Evolutionary conservation across 441 rosid genomes (phyloP), one percentile per base, ranked within the genome.

Genomic region (Brassica balearica): DNA sequence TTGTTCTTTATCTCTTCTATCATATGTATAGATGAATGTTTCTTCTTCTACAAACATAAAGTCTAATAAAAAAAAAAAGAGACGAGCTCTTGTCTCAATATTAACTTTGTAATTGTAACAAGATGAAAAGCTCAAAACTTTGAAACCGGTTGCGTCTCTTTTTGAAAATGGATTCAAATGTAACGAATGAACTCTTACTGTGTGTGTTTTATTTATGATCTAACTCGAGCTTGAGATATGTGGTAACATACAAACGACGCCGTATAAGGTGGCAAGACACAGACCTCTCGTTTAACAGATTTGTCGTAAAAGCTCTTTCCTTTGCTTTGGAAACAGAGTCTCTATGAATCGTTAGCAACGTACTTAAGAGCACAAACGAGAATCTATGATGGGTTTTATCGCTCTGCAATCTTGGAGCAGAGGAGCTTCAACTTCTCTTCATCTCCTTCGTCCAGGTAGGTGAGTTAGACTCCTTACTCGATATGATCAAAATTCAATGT

Each of bases 351-450:
- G 38, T 3, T 46, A 66, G 61, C 68, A 46, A 75, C 25, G 55
- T 25, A 63, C 32, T 72, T 59, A 17, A 66, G 69, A 68, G 66
- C n/a, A 58, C 22, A 41, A 7, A 65, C 2, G 23, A 38, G 20
- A 59, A 69, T 43, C 8, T 38, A 3, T 51, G 48, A 88, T 90
- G 95, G 86, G 85, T 82, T 82, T 71, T 77, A 80, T 83, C 11
- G 7, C 76, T 72, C 63, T 77, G 59, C 83, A 83, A 68, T 62
- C 70, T 69, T 78, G 78, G 80, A 72, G 83, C 79, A 75, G 77
- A 76, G 72, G 70, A 80, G 81, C 71, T 72, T 29, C 38, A 72
- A 17, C 17, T 41, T 68, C 65, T 66, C 53, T 66, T 64, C 77
- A 68, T 75, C 61, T 77, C 10, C 74, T 76, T 59, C 62, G 69